These are phyloP conservation scores for Pneumocystis canis DNA, from an alignment of 1,139 yeast genomes.

Conservation along the genomic window DNA sequence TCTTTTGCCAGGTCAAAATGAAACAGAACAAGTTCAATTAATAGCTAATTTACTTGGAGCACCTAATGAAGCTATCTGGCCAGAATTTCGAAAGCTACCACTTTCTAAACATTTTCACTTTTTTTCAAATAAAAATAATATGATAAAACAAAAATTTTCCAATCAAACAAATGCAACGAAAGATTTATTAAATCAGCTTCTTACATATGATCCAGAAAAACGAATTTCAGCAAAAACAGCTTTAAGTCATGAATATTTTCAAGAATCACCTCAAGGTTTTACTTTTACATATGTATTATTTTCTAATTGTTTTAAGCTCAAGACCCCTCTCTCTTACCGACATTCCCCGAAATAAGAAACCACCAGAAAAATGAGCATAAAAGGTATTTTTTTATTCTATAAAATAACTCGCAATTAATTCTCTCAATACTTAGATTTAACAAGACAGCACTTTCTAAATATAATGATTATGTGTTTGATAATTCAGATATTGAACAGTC, in stretches of 20 bases:
- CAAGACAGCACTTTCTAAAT: not conserved
- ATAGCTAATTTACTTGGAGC: constrained; percentile 14
- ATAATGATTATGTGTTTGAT: not conserved
- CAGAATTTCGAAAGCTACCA: constrained; percentile 17
- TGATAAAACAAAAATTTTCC: not conserved
- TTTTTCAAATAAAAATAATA: not conserved
- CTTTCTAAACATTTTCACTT: constrained; percentile 10
- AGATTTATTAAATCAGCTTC: constrained; percentile 56
- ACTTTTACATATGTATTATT: not conserved
- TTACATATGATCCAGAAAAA: constrained; percentile 62
- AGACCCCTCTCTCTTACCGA: constrained; percentile 4
- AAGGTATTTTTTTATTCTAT: not conserved
- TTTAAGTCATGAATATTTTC: constrained; percentile 61
- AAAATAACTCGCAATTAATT: not conserved
- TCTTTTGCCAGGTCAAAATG: not conserved
- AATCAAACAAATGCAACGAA: not conserved
- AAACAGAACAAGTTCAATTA: constrained; percentile 3
- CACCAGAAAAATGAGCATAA: not conserved
- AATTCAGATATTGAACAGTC: not conserved
- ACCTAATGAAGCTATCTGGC: constrained; percentile 19
- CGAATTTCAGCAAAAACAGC: constrained; percentile 76
- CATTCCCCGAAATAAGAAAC: not conserved
- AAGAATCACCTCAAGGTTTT: constrained; percentile 54
- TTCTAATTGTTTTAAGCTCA: not conserved
- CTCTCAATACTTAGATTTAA: not conserved